These are phyloP conservation scores for Myxozyma melibiosi DNA, from an alignment of 805 yeast genomes.

Conservation along the genomic window DNA sequence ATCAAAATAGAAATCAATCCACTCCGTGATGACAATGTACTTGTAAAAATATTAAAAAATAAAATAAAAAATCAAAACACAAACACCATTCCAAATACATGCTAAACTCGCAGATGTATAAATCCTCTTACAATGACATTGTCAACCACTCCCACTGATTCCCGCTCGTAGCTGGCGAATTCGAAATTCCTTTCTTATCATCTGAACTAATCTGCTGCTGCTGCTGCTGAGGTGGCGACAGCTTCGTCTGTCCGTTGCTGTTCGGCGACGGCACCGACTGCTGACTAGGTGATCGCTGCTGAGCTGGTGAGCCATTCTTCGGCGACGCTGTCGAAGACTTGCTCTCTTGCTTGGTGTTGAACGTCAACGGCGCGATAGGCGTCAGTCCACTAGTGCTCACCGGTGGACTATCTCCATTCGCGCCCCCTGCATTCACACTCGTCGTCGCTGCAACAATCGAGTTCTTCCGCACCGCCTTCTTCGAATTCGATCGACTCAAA, in stretches of 20 bases:
- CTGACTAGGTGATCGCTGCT: not conserved
- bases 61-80: not conserved
- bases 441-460: conserved; percentile 18
- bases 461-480: conserved; percentile 24
- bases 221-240: conserved; percentile 18
- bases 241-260: not conserved
- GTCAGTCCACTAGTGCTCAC: not conserved
- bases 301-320: not conserved
- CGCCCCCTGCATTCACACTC: not conserved
- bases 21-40: not conserved
- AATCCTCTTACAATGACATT: conserved; percentile 37
- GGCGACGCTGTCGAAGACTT: not conserved
- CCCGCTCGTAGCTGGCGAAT: conserved; percentile 20
- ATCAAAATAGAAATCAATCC: not conserved
- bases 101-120: not conserved
- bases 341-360: not conserved
- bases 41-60: not conserved
- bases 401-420: conserved; percentile 10
- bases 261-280: not conserved
- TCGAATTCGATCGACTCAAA: conserved; percentile 18
- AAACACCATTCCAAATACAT: not conserved
- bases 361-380: conserved; percentile 6
- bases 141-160: conserved; percentile 43
- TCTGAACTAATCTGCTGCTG: conserved; percentile 13
- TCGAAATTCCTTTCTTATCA: conserved; percentile 7